phyloP scores from a whole-genome alignment of 352 stramenopile genomes.

The Phytophthora cajani region DNA sequence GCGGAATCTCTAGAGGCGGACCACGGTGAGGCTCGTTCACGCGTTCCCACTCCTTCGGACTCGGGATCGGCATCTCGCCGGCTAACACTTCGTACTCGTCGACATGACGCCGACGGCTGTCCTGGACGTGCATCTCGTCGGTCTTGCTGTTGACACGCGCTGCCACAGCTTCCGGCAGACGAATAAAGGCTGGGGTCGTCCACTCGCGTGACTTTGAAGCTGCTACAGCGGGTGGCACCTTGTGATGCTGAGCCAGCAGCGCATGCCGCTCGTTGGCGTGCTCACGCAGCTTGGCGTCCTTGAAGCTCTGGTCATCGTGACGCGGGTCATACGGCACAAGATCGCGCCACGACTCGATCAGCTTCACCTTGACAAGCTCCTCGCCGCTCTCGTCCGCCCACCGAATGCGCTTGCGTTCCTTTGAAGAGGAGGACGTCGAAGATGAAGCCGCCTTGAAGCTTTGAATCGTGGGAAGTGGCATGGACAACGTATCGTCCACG shows the following conservation, averaged over 20 bases:
- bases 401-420: slow-evolving; percentile 70
- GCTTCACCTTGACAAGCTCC: slow-evolving; percentile 81
- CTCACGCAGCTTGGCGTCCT: slow-evolving; percentile 85
- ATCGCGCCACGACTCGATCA: slow-evolving; percentile 89
- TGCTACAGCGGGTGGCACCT: slow-evolving; percentile 53
- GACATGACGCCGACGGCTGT: slow-evolving; percentile 72
- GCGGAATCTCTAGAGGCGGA: slow-evolving; percentile 63
- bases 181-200: slow-evolving; percentile 65
- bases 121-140: slow-evolving; percentile 74
- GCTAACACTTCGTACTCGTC: slow-evolving; percentile 87
- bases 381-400: slow-evolving; percentile 83
- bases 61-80: slow-evolving; percentile 76
- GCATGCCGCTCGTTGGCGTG: slow-evolving; percentile 77
- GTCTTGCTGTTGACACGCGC: slow-evolving; percentile 36
- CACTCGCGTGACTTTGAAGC: slow-evolving; percentile 68
- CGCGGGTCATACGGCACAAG: slow-evolving; percentile 63
- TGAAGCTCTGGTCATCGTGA: slow-evolving; percentile 79
- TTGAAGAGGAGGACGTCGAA: slow-evolving; percentile 38
- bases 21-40: slow-evolving; percentile 69
- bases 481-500: slow-evolving; percentile 46
- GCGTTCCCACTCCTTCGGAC: slow-evolving; percentile 82
- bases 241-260: slow-evolving; percentile 80
- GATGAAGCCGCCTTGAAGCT: slow-evolving; percentile 73
- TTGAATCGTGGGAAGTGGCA: slow-evolving; percentile 81
- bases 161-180: slow-evolving; percentile 66